Evolutionary conservation across 116 monocot genomes (phyloP).

Genomic region (Zostera marina): DNA sequence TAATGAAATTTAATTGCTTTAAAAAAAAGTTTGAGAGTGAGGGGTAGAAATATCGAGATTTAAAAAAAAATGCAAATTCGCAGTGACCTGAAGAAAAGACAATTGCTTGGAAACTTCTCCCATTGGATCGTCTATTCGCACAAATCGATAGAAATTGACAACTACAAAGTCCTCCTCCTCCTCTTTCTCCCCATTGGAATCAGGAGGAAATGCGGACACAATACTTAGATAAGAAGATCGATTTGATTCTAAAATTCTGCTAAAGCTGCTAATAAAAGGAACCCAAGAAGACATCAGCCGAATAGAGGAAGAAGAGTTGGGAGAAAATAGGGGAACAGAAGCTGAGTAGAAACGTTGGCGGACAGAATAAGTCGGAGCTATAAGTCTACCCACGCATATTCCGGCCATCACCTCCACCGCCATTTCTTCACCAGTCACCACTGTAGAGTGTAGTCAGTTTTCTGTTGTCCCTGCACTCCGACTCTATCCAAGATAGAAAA

Average conservation of each 20-base stretch:
- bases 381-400: background rate
- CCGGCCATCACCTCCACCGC: background rate
- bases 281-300: background rate
- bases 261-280: background rate
- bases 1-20: too few species aligned
- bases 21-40: too few species aligned
- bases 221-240: background rate
- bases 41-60: too few species aligned
- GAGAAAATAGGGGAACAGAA: background rate
- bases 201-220: background rate
- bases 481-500: too few species aligned
- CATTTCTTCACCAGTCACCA: too few species aligned
- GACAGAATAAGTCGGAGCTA: background rate
- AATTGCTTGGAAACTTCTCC: constrained; percentile 60
- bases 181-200: background rate
- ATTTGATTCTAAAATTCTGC: background rate
- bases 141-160: constrained; percentile 72
- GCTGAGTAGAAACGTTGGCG: background rate
- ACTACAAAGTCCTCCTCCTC: constrained; percentile 44
- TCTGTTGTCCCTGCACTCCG: too few species aligned
- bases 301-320: background rate
- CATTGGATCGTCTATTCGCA: constrained; percentile 39
- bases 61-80: background rate
- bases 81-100: constrained; percentile 49
- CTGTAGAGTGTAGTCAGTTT: too few species aligned